These are phyloP conservation scores for Bromus sterilis DNA, from an alignment of 176 grass and related monocot genomes.

Conservation along the genomic window DNA sequence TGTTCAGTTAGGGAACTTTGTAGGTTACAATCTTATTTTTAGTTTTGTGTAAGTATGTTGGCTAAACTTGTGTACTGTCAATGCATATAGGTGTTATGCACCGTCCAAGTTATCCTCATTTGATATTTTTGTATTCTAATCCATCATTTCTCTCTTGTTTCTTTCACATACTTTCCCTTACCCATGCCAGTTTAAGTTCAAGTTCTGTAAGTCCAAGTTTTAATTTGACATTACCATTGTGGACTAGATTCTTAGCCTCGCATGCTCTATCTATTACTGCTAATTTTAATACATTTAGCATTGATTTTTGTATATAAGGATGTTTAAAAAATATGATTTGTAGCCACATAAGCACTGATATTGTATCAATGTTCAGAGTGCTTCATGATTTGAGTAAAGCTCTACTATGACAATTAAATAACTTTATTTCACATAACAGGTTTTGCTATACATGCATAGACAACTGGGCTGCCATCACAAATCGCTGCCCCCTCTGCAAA, in stretches of 20 bases:
- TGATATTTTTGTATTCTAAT: not conserved
- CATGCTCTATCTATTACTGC: not conserved
- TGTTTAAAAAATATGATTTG: slow-evolving; percentile 9
- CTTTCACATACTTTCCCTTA: not conserved
- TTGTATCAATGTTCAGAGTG: not conserved
- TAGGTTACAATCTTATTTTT: slow-evolving; percentile 12
- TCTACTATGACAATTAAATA: slow-evolving; percentile 16
- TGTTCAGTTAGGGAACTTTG: not conserved
- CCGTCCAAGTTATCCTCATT: not conserved
- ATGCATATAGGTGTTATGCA: not conserved
- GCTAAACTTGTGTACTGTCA: not conserved
- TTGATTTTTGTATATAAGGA: not conserved
- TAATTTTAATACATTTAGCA: slow-evolving; percentile 7
- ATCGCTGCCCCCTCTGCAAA: slow-evolving; percentile 87
- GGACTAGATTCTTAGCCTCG: not conserved
- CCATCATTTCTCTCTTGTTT: not conserved
- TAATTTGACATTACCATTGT: not conserved
- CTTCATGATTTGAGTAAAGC: not conserved
- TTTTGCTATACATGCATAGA: slow-evolving; percentile 97
- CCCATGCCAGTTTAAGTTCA: not conserved
- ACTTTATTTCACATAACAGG: slow-evolving; percentile 33
- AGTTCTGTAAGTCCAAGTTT: not conserved
- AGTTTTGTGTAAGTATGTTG: not conserved
- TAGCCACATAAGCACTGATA: not conserved
- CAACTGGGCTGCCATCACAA: slow-evolving; percentile 91